A percentile compares a stretch with the other conserved stretches of the same genome.
Evolutionary conservation across 2,329 filamentous ascomycete species (phyloP).

Genomic region (Colletotrichum sp.): DNA sequence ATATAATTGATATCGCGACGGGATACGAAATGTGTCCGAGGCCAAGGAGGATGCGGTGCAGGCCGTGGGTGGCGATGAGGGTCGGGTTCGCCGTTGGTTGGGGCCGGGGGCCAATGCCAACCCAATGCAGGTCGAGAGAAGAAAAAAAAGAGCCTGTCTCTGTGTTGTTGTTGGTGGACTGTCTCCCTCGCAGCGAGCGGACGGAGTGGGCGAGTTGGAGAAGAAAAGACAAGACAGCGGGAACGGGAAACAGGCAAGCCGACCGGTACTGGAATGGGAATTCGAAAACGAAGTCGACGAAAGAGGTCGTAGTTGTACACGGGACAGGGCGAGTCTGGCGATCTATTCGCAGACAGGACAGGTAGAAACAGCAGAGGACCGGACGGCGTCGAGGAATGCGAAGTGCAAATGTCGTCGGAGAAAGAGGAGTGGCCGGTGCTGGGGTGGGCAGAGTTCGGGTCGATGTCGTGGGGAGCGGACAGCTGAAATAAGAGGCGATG

Average conservation of each 20-base stretch:
- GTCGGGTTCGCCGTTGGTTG: slow-evolving; percentile 17
- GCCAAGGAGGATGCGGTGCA: slow-evolving; percentile 13
- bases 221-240: slow-evolving; percentile 5
- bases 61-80: slow-evolving; percentile 7
- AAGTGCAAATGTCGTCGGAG: neutral
- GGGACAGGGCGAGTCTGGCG: neutral
- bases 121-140: neutral
- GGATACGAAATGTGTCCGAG: slow-evolving; percentile 13
- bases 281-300: neutral
- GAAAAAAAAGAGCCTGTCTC: neutral
- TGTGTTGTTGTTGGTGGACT: neutral
- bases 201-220: neutral
- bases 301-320: neutral
- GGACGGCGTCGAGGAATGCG: slow-evolving; percentile 15
- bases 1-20: neutral
- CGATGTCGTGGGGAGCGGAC: slow-evolving; percentile 4
- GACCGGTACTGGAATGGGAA: neutral
- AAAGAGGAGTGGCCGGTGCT: slow-evolving; percentile 13
- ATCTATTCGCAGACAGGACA: slow-evolving; percentile 10
- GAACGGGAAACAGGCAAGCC: neutral
- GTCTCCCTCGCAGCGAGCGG: neutral
- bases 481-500: slow-evolving; percentile 21
- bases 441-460: neutral
- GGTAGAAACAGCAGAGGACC: slow-evolving; percentile 15
- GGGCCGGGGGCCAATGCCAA: neutral